These are phyloP conservation scores for Lasiodiplodia hormozganensis DNA, from an alignment of 2,329 filamentous ascomycete genomes.

Conservation along the genomic window DNA sequence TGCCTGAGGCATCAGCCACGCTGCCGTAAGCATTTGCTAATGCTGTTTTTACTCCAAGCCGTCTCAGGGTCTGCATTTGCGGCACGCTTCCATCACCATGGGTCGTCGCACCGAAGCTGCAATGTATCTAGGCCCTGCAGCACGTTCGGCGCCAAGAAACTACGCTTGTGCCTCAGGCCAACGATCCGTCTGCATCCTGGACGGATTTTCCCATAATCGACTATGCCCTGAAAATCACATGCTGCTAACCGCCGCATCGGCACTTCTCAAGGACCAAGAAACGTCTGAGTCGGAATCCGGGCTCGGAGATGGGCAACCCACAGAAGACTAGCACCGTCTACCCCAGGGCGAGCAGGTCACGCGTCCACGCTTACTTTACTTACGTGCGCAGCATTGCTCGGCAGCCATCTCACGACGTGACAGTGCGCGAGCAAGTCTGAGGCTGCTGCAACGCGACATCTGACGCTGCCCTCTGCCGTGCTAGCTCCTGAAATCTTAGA, in stretches of 20 bases:
- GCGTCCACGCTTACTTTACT: neutral
- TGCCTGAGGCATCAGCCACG: slow-evolving; percentile 8
- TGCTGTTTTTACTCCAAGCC: no score
- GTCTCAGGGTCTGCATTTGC: no score
- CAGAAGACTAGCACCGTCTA: neutral
- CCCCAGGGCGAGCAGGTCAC: neutral
- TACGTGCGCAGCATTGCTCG: neutral
- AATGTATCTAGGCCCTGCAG: no score
- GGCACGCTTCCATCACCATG: no score
- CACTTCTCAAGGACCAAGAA: neutral
- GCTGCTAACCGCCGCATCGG: neutral
- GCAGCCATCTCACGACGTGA: neutral
- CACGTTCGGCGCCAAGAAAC: no score
- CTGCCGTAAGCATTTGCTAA: neutral
- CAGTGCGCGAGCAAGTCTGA: neutral
- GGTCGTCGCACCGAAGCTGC: no score
- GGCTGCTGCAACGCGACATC: slow-evolving; percentile 11
- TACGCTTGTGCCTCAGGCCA: neutral
- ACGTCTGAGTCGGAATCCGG: neutral
- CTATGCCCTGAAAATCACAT: neutral
- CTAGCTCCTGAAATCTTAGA: slow-evolving; percentile 12
- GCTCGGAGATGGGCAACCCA: neutral
- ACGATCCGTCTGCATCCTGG: neutral
- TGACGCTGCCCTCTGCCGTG: neutral
- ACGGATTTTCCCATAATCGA: no score